A percentile compares a stretch with the other conserved stretches of the same genome.
These are phyloP conservation scores for Cornus kousa DNA, from an alignment of 148 eudicot species.

Conservation along the genomic window DNA sequence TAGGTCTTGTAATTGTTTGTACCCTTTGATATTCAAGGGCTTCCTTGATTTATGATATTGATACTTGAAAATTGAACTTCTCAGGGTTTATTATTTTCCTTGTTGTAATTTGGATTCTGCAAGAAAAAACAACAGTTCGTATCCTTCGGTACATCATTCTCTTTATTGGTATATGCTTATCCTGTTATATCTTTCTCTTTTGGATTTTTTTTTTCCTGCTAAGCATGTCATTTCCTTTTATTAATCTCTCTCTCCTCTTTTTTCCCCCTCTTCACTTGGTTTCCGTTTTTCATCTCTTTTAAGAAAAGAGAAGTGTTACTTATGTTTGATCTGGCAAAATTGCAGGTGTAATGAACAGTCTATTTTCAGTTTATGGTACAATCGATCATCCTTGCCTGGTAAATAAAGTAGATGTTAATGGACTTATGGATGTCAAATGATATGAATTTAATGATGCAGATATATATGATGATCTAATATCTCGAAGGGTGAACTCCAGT, in stretches of 20 bases:
- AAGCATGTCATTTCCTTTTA: background rate
- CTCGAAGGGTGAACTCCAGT: slow-evolving; percentile 85
- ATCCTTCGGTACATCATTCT: slow-evolving; percentile 88
- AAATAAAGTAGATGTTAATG: slow-evolving; percentile 3
- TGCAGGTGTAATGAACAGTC: slow-evolving; percentile 98
- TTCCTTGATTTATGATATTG: slow-evolving; percentile 6
- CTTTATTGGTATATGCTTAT: slow-evolving; percentile 71
- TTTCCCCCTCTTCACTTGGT: background rate
- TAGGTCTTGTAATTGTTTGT: background rate
- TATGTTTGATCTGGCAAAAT: slow-evolving; percentile 11
- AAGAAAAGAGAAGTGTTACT: slow-evolving; percentile 3
- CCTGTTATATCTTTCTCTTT: background rate
- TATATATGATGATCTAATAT: slow-evolving; percentile 91
- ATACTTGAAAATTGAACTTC: slow-evolving; percentile 11
- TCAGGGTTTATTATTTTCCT: slow-evolving; percentile 88
- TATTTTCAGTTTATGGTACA: slow-evolving; percentile 94
- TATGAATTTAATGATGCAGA: slow-evolving; percentile 42
- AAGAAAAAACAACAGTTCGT: slow-evolving; percentile 66
- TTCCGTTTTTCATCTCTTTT: background rate
- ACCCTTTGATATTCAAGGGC: background rate
- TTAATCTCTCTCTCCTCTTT: background rate
- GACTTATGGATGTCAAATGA: background rate
- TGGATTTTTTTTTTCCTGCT: background rate
- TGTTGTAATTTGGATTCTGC: slow-evolving; percentile 83
- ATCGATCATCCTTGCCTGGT: slow-evolving; percentile 10